Evolutionary conservation across 2,329 filamentous ascomycete species (phyloP).

Genomic region (Botryosphaeria dothidea): DNA sequence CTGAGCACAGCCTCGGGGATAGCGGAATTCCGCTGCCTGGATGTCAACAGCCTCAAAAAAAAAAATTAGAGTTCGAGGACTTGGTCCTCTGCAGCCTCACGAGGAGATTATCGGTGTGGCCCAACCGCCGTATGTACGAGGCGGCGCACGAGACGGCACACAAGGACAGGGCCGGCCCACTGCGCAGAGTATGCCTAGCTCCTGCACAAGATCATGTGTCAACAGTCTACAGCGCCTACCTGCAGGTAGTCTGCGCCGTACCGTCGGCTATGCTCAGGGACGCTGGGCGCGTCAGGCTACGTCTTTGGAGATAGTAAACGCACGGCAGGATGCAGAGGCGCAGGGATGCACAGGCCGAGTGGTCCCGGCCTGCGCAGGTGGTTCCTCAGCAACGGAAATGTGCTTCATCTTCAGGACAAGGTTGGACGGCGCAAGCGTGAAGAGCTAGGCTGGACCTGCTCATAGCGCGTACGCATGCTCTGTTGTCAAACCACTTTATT

Average conservation of each 20-base stretch:
- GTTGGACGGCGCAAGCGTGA: neutral
- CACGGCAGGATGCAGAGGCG: neutral
- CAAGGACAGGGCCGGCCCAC: neutral
- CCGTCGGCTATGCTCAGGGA: neutral
- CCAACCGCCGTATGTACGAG: too few relatives aligned
- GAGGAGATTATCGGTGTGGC: neutral
- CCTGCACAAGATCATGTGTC: slow-evolving; percentile 3
- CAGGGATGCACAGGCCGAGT: neutral
- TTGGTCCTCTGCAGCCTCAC: neutral
- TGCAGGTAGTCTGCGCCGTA: slow-evolving; percentile 1
- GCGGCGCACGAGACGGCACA: neutral
- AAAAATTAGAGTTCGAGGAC: neutral
- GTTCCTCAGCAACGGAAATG: neutral
- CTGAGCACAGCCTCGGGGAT: neutral
- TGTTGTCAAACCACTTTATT: slow-evolving; percentile 8
- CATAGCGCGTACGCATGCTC: neutral
- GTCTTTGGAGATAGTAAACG: neutral
- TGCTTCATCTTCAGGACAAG: neutral
- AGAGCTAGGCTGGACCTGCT: neutral
- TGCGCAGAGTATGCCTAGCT: neutral
- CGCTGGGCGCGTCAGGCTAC: neutral
- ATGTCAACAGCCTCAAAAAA: neutral
- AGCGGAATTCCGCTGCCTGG: neutral
- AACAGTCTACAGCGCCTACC: neutral
- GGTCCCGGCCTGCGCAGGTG: neutral